Evolutionary conservation across 1,284 basidiomycete genomes (phyloP), one percentile per base, ranked within the genome.

Genomic region (Malassezia psittaci): DNA sequence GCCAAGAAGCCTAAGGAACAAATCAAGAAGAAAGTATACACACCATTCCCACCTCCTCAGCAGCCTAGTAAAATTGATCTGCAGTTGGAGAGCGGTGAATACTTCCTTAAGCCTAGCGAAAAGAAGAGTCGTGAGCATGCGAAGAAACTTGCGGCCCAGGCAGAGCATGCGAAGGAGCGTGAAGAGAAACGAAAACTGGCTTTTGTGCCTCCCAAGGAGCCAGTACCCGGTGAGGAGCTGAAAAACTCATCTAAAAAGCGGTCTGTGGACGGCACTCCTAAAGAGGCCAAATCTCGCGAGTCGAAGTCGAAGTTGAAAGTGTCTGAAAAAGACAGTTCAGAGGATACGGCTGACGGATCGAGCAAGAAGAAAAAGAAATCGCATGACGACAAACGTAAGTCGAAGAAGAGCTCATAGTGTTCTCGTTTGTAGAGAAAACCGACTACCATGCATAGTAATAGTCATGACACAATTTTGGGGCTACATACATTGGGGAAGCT

Each of bases 11-110:
- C 61, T 13, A 79, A 80, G 41, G 39, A 57, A 24, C 65, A 72
- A 51, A 66, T 62, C 21, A 81, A 83, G 71, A 90, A 96, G 82
- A 96, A 96, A 77, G 81, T 85, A n/a, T 99, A 98, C 76, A 99
- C 94, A 12, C 94, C 94, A 3, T 99, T 98, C 83, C 94, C 94
- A 33, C 94, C 94, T 24, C 80, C 91, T 5, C 94, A 94, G 69
- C 81, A 84, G 64, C 91, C 90, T 36, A 84, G 89, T 69, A 98
- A 98, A 85, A 80, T 96, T 72, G 93, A 99, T 76, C 75, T 91
- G 52, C 87, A 96, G 79, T 80, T 98, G 64, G 91, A 96, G 74
- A 87, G 86, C 5, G 93, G 93, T 32, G 93, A 96, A 75, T 96
- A 96, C 76, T 98, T 96, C 81, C 84, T 96, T 78, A 93, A 93